Conservation (phyloP, 2,329 filamentous ascomycete species). For the Fusarium sp. region DNA sequence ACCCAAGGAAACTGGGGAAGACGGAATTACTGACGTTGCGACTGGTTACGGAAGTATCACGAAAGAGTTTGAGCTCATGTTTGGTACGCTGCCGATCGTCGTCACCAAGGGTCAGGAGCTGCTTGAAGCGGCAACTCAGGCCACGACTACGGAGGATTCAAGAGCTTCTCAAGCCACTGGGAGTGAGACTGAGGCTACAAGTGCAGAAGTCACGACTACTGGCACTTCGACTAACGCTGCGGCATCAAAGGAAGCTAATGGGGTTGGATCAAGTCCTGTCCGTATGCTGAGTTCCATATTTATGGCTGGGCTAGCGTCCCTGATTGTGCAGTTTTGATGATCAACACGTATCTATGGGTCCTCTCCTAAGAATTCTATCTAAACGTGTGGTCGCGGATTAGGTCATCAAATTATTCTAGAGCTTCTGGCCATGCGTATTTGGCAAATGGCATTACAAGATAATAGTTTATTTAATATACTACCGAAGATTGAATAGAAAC, state of each 20-base stretch:
- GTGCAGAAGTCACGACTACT: background rate
- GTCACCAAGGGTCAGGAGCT: background rate
- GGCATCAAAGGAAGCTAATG: background rate
- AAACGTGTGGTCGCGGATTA: background rate
- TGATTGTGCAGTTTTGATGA: background rate
- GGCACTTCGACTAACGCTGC: background rate
- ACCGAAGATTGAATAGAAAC: too few relatives aligned
- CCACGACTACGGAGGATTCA: background rate
- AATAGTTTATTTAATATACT: background rate
- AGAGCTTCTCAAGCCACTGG: background rate
- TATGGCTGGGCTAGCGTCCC: background rate
- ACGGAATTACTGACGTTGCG: background rate
- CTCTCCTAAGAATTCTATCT: too few relatives aligned
- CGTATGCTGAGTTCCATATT: background rate
- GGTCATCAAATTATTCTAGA: too few relatives aligned
- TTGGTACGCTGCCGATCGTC: background rate
- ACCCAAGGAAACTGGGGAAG: background rate
- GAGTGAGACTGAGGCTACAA: background rate
- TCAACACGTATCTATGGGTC: too few relatives aligned
- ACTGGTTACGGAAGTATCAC: background rate
- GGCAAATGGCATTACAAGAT: background rate
- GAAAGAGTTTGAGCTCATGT: background rate
- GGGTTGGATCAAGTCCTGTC: background rate
- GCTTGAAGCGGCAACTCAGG: background rate
- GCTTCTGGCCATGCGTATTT: background rate